Evolutionary conservation across 1,284 basidiomycete species (phyloP).

Genomic region (Chalciporus piperatoides): DNA sequence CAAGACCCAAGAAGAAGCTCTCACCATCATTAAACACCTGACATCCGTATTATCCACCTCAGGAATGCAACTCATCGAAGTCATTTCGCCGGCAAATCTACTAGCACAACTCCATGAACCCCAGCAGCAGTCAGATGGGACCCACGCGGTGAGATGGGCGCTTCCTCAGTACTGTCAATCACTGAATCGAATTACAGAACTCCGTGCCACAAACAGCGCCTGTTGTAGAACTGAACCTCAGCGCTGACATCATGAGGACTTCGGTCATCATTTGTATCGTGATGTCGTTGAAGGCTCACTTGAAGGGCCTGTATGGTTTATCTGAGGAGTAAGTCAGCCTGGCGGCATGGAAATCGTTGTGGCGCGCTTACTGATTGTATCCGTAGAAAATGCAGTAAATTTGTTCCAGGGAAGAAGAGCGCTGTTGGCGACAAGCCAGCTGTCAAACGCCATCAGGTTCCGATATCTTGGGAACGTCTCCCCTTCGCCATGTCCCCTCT

Average conservation of each 20-base stretch:
- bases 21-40: constrained; percentile 80
- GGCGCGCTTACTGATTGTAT: not conserved
- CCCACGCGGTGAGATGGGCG: constrained; percentile 10
- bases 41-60: constrained; percentile 80
- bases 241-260: constrained; percentile 50
- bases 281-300: constrained; percentile 79
- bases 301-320: constrained; percentile 77
- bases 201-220: not conserved
- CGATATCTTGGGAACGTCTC: constrained; percentile 69
- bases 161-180: not conserved
- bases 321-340: constrained; percentile 72
- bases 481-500: constrained; percentile 60
- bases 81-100: constrained; percentile 64
- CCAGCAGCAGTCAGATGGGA: constrained; percentile 16
- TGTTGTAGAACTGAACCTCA: constrained; percentile 16
- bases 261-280: constrained; percentile 78
- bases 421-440: constrained; percentile 80
- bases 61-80: constrained; percentile 76
- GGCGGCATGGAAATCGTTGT: constrained; percentile 4
- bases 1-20: constrained; percentile 90
- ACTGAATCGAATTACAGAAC: constrained; percentile 14
- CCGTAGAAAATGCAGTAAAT: constrained; percentile 82
- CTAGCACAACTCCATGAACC: constrained; percentile 54
- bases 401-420: constrained; percentile 81
- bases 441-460: constrained; percentile 54